Evolutionary conservation across 2,329 filamentous ascomycete genomes (phyloP).

Genomic region (Ophiocordyceps sinensis): DNA sequence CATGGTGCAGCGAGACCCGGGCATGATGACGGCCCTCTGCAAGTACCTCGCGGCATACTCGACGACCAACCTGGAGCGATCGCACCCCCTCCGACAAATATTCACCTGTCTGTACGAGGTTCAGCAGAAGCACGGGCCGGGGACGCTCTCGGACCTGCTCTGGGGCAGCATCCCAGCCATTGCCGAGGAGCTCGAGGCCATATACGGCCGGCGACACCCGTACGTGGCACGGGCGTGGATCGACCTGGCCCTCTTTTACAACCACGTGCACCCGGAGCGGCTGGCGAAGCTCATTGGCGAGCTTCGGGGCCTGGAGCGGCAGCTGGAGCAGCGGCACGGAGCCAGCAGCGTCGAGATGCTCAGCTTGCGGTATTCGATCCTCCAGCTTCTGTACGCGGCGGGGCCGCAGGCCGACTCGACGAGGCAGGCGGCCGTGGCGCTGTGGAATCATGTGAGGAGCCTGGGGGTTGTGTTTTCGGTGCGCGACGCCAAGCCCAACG

Average conservation of each 20-base stretch:
- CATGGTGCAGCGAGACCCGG: slow-evolving; percentile 28
- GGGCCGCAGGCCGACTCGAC: slow-evolving; percentile 19
- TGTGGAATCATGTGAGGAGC: slow-evolving; percentile 21
- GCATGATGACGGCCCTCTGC: slow-evolving; percentile 29
- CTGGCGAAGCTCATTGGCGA: slow-evolving; percentile 22
- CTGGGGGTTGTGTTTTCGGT: slow-evolving; percentile 20
- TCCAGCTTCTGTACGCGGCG: slow-evolving; percentile 22
- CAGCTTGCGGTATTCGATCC: slow-evolving; percentile 24
- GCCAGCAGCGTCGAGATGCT: slow-evolving; percentile 19
- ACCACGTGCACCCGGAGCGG: slow-evolving; percentile 20
- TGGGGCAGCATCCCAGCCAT: slow-evolving; percentile 26
- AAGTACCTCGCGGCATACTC: slow-evolving; percentile 30
- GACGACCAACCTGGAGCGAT: slow-evolving; percentile 26
- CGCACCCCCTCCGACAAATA: slow-evolving; percentile 27
- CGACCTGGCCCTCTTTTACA: slow-evolving; percentile 25
- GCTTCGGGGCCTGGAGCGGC: slow-evolving; percentile 19
- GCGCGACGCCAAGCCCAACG: slow-evolving; percentile 21
- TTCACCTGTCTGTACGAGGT: slow-evolving; percentile 28
- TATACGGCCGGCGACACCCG: slow-evolving; percentile 26
- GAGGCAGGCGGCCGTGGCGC: slow-evolving; percentile 20
- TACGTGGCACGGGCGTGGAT: slow-evolving; percentile 28
- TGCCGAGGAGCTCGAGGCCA: slow-evolving; percentile 28
- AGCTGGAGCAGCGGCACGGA: slow-evolving; percentile 20
- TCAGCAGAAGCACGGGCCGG: slow-evolving; percentile 28
- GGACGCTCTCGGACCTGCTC: slow-evolving; percentile 26